These are phyloP conservation scores for Leucosporidium creatinivorum DNA, from an alignment of 768 basidiomycete species.

Conservation along the genomic window DNA sequence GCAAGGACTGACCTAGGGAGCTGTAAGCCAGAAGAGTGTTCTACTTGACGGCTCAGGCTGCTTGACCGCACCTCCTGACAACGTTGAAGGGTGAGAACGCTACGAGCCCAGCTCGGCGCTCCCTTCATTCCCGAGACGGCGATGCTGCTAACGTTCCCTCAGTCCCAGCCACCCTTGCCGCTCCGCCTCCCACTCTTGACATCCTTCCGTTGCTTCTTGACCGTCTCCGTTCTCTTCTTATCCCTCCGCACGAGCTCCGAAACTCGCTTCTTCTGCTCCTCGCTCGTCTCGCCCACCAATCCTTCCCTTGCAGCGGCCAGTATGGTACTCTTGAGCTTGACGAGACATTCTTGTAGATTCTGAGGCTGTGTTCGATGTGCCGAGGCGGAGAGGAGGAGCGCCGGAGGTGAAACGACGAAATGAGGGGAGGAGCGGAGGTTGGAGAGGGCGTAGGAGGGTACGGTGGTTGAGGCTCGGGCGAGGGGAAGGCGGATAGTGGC, in stretches of 20 bases:
- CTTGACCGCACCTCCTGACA: too few relatives aligned
- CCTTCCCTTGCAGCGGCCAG: background rate
- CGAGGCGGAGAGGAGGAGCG: slow-evolving; percentile 30
- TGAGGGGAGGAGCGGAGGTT: slow-evolving; percentile 18
- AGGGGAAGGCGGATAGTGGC: slow-evolving; percentile 31
- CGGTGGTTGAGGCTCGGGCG: background rate
- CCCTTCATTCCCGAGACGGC: too few relatives aligned
- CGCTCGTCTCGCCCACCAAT: background rate
- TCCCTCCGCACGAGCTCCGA: background rate
- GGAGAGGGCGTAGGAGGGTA: slow-evolving; percentile 18
- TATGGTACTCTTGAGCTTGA: slow-evolving; percentile 18
- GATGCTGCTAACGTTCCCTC: too few relatives aligned
- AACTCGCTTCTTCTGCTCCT: background rate
- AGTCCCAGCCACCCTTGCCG: background rate
- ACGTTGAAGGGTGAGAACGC: too few relatives aligned
- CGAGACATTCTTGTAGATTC: slow-evolving; percentile 29
- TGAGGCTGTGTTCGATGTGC: slow-evolving; percentile 21
- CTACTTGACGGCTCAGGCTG: too few relatives aligned
- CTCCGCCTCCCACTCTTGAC: slow-evolving; percentile 4
- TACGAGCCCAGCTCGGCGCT: too few relatives aligned
- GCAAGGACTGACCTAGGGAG: too few relatives aligned
- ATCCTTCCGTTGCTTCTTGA: slow-evolving; percentile 4
- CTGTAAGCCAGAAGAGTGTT: too few relatives aligned
- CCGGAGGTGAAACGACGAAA: slow-evolving; percentile 7
- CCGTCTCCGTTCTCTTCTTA: background rate